A percentile compares a stretch with the other conserved stretches of the same genome.
Conservation (phyloP, 768 basidiomycete genomes). For the Leccinum subgranulosum region DNA sequence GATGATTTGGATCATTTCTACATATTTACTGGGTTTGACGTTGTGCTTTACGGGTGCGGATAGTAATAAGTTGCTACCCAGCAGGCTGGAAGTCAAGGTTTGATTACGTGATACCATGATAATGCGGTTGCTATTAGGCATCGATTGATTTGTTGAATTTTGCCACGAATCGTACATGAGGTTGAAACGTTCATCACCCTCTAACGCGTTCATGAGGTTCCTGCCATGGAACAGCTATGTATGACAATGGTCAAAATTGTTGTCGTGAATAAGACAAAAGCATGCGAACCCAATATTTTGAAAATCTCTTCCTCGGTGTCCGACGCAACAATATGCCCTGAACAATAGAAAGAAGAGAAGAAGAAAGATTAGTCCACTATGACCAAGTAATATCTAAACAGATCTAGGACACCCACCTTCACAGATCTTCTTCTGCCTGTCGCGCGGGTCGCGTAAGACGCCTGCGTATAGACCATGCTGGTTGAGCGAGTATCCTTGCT, state of each 20-base stretch:
- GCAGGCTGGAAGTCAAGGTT: too few species aligned
- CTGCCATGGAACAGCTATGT: slow-evolving; percentile 70
- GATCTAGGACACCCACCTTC: slow-evolving; percentile 39
- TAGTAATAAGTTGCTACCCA: too few species aligned
- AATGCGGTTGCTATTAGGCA: background rate
- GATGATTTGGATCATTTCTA: background rate
- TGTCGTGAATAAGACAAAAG: background rate
- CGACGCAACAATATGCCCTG: slow-evolving; percentile 71
- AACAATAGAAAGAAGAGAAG: too few species aligned
- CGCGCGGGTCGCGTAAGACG: slow-evolving; percentile 66
- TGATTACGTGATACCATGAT: too few species aligned
- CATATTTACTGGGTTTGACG: background rate
- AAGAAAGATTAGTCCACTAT: background rate
- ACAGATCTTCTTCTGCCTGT: slow-evolving; percentile 58
- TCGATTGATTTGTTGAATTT: background rate
- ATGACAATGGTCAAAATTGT: background rate
- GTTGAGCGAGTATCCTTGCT: slow-evolving; percentile 81
- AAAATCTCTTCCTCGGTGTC: slow-evolving; percentile 90
- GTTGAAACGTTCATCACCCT: slow-evolving; percentile 13
- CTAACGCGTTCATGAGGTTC: slow-evolving; percentile 74
- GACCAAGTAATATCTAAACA: background rate
- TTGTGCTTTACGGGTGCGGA: background rate
- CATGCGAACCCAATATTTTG: slow-evolving; percentile 50
- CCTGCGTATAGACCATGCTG: slow-evolving; percentile 78
- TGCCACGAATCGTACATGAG: background rate